Conservation (phyloP, 345 rosid genomes). For the Rhodomyrtus tomentosa region DNA sequence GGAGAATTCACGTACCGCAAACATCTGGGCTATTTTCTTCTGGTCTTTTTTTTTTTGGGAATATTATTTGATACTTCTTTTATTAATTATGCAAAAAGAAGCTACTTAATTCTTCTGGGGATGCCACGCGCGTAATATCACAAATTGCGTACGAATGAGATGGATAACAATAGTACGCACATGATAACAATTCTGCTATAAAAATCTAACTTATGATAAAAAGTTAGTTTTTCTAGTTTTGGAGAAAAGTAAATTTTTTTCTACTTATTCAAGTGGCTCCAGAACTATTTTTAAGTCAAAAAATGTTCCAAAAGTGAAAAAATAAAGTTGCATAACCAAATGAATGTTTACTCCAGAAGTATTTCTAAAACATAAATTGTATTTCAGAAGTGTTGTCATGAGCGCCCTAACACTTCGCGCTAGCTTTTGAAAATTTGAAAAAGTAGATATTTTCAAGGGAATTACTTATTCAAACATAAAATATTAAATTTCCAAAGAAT, state of each 20-base stretch:
- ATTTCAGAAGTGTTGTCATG: no score
- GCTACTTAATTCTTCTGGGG: not conserved
- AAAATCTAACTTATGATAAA: no score
- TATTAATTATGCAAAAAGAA: not conserved
- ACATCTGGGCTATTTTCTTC: not conserved
- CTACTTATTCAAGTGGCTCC: no score
- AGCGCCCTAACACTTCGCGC: not conserved
- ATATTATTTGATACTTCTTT: not conserved
- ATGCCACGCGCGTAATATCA: no score
- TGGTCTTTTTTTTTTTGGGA: not conserved
- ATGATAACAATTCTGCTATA: no score
- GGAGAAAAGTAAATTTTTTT: no score
- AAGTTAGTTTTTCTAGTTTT: no score
- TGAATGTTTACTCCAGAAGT: no score
- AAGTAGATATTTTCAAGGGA: not conserved
- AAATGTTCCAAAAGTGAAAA: no score
- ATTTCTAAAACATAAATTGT: no score
- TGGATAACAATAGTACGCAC: not conserved
- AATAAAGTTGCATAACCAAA: no score
- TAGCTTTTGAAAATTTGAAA: not conserved
- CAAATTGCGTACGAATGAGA: not conserved
- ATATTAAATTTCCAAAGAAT: not conserved
- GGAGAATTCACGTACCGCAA: not conserved
- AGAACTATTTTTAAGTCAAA: no score
- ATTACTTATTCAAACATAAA: not conserved